A percentile compares a stretch with the other conserved stretches of the same genome.
phyloP scores from a whole-genome alignment of 805 yeast species.

The Ogataea corticis region DNA sequence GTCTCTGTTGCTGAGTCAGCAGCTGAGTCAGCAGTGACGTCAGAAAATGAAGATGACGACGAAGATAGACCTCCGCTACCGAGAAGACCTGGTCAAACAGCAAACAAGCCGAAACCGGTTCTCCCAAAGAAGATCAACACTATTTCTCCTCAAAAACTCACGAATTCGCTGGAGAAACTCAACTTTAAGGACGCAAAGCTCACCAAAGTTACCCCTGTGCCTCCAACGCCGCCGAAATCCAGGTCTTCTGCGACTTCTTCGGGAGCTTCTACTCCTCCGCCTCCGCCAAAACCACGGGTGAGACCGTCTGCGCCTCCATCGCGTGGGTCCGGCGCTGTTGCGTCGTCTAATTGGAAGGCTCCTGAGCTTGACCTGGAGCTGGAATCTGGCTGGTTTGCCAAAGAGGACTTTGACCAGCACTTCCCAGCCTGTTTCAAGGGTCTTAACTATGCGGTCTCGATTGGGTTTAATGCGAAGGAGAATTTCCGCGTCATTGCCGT shows the following conservation, averaged over 20 bases:
- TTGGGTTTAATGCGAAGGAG: conserved; percentile 30
- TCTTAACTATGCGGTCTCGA: conserved; percentile 35
- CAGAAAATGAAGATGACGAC: conserved; percentile 5
- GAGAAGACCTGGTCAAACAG: conserved; percentile 16
- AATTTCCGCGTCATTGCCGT: conserved; percentile 37
- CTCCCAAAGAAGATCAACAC: background rate
- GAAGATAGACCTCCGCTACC: conserved; percentile 32
- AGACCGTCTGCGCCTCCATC: conserved; percentile 19
- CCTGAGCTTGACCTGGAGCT: conserved; percentile 46
- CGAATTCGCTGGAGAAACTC: conserved; percentile 10
- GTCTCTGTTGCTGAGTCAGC: too few species aligned
- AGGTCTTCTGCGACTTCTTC: conserved; percentile 21
- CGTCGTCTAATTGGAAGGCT: conserved; percentile 24
- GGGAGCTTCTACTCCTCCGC: conserved; percentile 14
- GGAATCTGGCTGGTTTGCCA: conserved; percentile 47
- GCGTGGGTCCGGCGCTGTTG: conserved; percentile 1
- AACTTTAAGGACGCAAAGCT: conserved; percentile 14
- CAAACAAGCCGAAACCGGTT: background rate
- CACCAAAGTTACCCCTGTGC: conserved; percentile 4
- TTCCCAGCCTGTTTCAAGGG: conserved; percentile 43
- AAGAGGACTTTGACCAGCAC: conserved; percentile 23
- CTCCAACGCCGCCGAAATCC: conserved; percentile 36
- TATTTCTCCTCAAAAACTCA: background rate
- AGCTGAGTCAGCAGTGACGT: conserved; percentile 23
- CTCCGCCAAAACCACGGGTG: conserved; percentile 14